Percentiles rank a stretch among this genome's conserved stretches.
phyloP scores from a whole-genome alignment of 2,329 filamentous ascomycete genomes.

The Aspergillus neotritici region DNA sequence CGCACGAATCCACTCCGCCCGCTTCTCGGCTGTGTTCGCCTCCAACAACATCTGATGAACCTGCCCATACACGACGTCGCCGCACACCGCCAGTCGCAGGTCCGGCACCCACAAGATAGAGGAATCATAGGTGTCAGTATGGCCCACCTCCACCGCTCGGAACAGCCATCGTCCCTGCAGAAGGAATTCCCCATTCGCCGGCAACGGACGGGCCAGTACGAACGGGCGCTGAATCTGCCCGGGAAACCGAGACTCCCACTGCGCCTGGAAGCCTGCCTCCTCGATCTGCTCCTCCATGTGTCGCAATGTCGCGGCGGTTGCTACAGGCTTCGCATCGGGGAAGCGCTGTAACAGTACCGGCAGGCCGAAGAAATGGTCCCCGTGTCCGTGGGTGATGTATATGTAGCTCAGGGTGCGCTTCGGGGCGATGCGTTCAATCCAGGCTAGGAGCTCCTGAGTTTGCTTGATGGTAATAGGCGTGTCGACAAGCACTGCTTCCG shows the following conservation, averaged over 20 bases:
- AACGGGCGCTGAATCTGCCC: slow-evolving; percentile 3
- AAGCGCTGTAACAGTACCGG: slow-evolving; percentile 25
- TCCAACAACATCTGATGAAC: slow-evolving; percentile 8
- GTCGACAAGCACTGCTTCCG: slow-evolving; percentile 36
- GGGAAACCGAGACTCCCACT: slow-evolving; percentile 4
- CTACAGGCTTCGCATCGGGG: slow-evolving; percentile 13
- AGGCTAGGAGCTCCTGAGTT: slow-evolving; percentile 26
- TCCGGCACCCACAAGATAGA: slow-evolving; percentile 7
- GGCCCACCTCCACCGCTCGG: slow-evolving; percentile 3
- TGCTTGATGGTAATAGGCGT: slow-evolving; percentile 27
- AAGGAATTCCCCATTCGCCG: background rate
- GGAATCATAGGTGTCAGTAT: slow-evolving; percentile 6
- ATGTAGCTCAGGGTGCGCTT: slow-evolving; percentile 29
- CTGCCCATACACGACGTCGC: slow-evolving; percentile 6
- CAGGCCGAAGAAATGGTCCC: slow-evolving; percentile 38
- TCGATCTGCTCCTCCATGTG: slow-evolving; percentile 8
- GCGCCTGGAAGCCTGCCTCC: background rate
- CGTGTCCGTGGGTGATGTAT: slow-evolving; percentile 42
- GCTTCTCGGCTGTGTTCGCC: slow-evolving; percentile 2
- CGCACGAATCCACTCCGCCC: slow-evolving; percentile 5
- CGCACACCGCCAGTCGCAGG: slow-evolving; percentile 4
- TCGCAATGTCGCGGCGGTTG: slow-evolving; percentile 1
- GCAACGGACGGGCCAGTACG: background rate
- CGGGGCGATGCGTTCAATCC: slow-evolving; percentile 32
- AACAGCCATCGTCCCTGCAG: slow-evolving; percentile 1